Base-by-base conservation (phyloP, 805 yeast species). In the Candida pseudoglaebosa region DNA sequence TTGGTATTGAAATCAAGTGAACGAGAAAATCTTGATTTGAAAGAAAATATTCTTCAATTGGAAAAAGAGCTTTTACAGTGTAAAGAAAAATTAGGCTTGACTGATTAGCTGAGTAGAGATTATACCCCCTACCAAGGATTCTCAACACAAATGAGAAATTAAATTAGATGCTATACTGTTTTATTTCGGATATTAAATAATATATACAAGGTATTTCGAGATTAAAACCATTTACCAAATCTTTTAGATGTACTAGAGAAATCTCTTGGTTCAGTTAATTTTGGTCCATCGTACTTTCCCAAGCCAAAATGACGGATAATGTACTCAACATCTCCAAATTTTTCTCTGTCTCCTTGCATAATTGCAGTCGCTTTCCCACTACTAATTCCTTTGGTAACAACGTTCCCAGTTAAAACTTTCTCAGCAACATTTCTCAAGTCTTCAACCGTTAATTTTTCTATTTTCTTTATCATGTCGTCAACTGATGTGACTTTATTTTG, bases 271-370 rank as follows among this genome's bases (percentile, higher is more conserved):
- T 48, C 49, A 19, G 43, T 35, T n/a, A 50, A 28, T 9, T 43
- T 37, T 6, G 50, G 52, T 2, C 54, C 60, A 9, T 42, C 41
- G 38, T 47, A 57, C 37, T 53, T 55, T 3, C 95, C 95, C 44
- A 90, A 67, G 0, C 96, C 97, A 53, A 82, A 86, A 41, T 75
- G 71, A 41, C 70, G 71, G 44, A 87, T 65, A 17, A 81, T 78
- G 9, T 63, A 74, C 17, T 77, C 77, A 14, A 91, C 80, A 57
- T 93, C 96, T 9, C 97, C 97, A 61, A 90, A 88, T 9, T 77
- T 65, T 31, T 80, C 89, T 53, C 95, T 75, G 38, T 84, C 80
- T 39, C 98, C 98, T 68, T 88, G 95, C 70, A 88, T 77, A 5
- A 89, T 93, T 21, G 89, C 70, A 1, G 96, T 84, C n/a, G 97